Base-by-base conservation (phyloP, 192 early-diverging fungal genomes). In the Geranomyces variabilis region DNA sequence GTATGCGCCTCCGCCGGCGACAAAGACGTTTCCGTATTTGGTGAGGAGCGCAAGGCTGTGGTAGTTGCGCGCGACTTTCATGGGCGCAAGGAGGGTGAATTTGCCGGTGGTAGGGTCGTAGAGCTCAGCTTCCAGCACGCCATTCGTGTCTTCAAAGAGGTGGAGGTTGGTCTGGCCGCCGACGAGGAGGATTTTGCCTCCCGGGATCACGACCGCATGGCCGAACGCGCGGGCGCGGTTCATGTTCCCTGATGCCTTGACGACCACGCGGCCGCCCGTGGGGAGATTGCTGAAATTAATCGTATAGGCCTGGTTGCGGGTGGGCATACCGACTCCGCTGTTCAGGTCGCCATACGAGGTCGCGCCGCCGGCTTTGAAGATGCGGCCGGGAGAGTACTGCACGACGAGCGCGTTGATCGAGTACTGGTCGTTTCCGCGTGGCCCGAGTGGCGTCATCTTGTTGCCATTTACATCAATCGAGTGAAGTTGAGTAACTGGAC, bases 151-250 rank as follows among this genome's bases (percentile, higher is more conserved):
- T 33, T 34, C 30, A 33, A 62, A 62, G 28, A 62, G 34, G 22
- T 62, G 60, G 28, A 62, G 34, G 60, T 62, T 62, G 26, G 60
- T 62, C 33, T 62, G 60, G 8, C 60, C 60, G 8, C 60, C 60
- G 22, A 62, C 60, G 22, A 62, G 8, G 33, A 62, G 34, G 33
- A 62, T 36, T 34, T 62, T 26, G 8, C 60, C 60, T 12, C 60
- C 60, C 6, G 60, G 60, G 7, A 62, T 9, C 12, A 34, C 60
- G 34, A 62, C 34, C 10, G 29, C 14, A 22, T 28, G 34, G 33
- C 29, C 26, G 60, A 62, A 62, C 12, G 60, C 60, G 8, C 60
- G 12, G 6, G 24, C 12, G 24, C 34, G 9, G 26, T 9, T 13
- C 60, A 62, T 62, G 60, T 8, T 15, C 28, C 28, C 33, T 10